A percentile compares a stretch with the other conserved stretches of the same genome.
Conservation (phyloP, 139 green algal species). For the Chlamydomonas schloesseri region DNA sequence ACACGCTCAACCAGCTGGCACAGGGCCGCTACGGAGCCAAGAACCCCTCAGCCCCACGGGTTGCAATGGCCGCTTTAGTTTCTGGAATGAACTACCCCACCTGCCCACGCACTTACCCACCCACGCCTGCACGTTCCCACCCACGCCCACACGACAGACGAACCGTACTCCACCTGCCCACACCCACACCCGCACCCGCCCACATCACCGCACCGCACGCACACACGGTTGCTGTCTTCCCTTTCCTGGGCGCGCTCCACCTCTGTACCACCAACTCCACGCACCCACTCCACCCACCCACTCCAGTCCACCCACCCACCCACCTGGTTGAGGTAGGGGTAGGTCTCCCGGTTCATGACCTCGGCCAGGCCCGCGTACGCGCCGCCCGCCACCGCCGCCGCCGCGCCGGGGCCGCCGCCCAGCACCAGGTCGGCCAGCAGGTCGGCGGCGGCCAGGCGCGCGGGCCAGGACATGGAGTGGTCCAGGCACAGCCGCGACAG, state of each 20-base stretch:
- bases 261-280: not conserved
- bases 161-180: not conserved
- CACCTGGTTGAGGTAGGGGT: constrained; percentile 37
- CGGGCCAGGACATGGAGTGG: constrained; percentile 25
- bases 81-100: no score
- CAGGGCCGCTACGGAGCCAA: no score
- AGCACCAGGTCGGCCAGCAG: constrained; percentile 42
- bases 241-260: no score
- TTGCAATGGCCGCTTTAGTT: no score
- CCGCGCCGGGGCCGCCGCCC: constrained; percentile 4
- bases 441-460: constrained; percentile 25
- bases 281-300: not conserved
- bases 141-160: not conserved
- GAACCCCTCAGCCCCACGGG: no score
- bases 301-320: not conserved
- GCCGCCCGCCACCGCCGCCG: constrained; percentile 26
- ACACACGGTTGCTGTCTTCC: no score
- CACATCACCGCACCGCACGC: no score
- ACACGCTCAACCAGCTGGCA: no score
- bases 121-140: no score
- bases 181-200: no score
- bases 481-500: constrained; percentile 9
- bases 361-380: constrained; percentile 29
- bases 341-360: constrained; percentile 36
- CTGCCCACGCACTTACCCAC: no score